phyloP scores from a whole-genome alignment of 306 rosid species.

The Glycyrrhiza uralensis region DNA sequence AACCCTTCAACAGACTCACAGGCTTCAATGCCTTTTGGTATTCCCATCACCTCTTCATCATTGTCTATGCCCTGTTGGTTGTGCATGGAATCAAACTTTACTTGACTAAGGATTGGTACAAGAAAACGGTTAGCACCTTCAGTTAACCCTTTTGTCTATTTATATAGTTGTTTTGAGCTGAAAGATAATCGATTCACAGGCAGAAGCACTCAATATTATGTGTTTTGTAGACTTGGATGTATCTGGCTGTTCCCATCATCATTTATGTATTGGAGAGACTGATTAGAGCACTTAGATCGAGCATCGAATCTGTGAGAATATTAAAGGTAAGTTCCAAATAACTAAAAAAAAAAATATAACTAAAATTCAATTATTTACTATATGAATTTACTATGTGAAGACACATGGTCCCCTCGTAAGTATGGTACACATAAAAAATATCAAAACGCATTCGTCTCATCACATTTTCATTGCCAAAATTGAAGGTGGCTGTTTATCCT shows the following conservation, averaged over 20 bases:
- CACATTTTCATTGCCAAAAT: constrained; percentile 14
- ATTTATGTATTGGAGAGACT: constrained; percentile 46
- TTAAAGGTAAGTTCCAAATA: constrained; percentile 28
- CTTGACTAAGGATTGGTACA: constrained; percentile 52
- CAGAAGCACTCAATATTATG: not conserved
- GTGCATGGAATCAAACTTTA: constrained; percentile 58
- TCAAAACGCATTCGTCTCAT: not conserved
- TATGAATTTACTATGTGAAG: not conserved
- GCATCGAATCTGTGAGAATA: constrained; percentile 42
- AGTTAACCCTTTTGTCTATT: not conserved
- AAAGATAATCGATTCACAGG: not conserved
- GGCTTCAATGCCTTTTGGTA: constrained; percentile 82
- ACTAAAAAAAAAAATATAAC: no score
- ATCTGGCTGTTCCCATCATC: constrained; percentile 47
- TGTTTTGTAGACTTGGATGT: constrained; percentile 51
- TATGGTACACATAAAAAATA: not conserved
- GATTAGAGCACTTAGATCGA: constrained; percentile 47
- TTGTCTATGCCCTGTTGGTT: constrained; percentile 57
- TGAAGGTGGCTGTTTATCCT: constrained; percentile 63
- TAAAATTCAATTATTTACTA: not conserved
- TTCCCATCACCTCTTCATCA: constrained; percentile 63
- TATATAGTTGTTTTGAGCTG: not conserved
- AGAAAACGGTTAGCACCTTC: constrained; percentile 60
- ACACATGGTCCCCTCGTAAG: not conserved
- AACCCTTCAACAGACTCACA: constrained; percentile 43